Conservation (phyloP, 176 grass and related monocot genomes). For the Avena insularis region DNA sequence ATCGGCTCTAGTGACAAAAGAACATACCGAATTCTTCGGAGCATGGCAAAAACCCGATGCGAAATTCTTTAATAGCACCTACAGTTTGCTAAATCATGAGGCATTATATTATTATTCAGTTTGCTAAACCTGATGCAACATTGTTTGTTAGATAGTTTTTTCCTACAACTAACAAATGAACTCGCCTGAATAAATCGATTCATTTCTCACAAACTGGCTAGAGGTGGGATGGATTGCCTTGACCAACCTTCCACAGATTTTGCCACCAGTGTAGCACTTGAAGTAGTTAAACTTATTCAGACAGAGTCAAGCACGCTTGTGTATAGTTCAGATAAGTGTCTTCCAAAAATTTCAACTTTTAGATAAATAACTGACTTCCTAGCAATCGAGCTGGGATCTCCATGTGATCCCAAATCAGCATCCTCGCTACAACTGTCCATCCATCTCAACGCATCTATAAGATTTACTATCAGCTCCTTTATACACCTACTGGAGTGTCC, state of each 20-base stretch:
- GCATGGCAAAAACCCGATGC: too few relatives aligned
- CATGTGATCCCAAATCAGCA: constrained; percentile 31
- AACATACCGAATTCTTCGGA: too few relatives aligned
- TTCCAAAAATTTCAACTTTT: constrained; percentile 67
- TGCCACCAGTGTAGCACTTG: constrained; percentile 74
- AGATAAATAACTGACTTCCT: constrained; percentile 48
- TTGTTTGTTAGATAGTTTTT: constrained; percentile 44
- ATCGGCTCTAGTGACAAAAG: too few relatives aligned
- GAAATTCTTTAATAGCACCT: too few relatives aligned
- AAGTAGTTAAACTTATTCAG: constrained; percentile 60
- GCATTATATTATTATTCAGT: too few relatives aligned
- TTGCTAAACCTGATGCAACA: constrained; percentile 16
- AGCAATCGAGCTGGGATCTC: constrained; percentile 9
- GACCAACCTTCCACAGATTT: constrained; percentile 77
- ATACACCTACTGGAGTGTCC: constrained; percentile 74
- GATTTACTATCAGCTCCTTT: constrained; percentile 67
- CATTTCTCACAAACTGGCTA: constrained; percentile 56
- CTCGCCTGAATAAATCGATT: constrained; percentile 50
- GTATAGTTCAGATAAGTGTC: constrained; percentile 77
- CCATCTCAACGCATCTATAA: constrained; percentile 73
- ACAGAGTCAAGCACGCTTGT: constrained; percentile 59
- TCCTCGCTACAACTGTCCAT: constrained; percentile 41
- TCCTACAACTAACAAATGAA: constrained; percentile 53
- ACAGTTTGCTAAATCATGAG: too few relatives aligned
- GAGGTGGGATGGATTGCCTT: constrained; percentile 61